phyloP scores from a whole-genome alignment of 2,329 filamentous ascomycete genomes.

The Calonectria ilicicola region DNA sequence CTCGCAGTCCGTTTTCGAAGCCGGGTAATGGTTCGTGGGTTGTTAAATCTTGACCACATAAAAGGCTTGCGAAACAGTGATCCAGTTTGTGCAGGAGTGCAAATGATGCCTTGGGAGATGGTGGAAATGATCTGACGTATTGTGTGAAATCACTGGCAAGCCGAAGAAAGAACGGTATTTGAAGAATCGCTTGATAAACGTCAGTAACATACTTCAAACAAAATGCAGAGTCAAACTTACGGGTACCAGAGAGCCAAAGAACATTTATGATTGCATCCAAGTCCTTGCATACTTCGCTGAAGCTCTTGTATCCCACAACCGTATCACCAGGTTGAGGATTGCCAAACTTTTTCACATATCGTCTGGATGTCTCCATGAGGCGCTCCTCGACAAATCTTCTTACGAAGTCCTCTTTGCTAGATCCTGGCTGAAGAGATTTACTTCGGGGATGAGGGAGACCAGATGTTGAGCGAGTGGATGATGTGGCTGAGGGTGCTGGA shows the following conservation, averaged over 20 bases:
- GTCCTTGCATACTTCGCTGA: slow-evolving; percentile 79
- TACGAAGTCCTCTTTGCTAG: slow-evolving; percentile 70
- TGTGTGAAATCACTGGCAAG: slow-evolving; percentile 79
- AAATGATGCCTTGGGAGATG: slow-evolving; percentile 74
- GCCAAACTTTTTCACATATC: slow-evolving; percentile 71
- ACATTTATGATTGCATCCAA: slow-evolving; percentile 81
- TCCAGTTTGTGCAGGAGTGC: slow-evolving; percentile 82
- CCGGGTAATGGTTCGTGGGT: slow-evolving; percentile 76
- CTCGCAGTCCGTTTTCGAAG: slow-evolving; percentile 70
- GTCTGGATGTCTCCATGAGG: slow-evolving; percentile 65
- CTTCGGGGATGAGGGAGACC: slow-evolving; percentile 67
- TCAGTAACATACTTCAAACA: slow-evolving; percentile 3
- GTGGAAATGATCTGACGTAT: slow-evolving; percentile 78
- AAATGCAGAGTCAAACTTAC: slow-evolving; percentile 60
- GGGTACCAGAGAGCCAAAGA: slow-evolving; percentile 88
- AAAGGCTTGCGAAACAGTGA: slow-evolving; percentile 81
- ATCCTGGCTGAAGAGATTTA: slow-evolving; percentile 65
- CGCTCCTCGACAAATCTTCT: slow-evolving; percentile 68
- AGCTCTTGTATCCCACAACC: slow-evolving; percentile 66
- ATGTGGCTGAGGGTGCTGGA: slow-evolving; percentile 63
- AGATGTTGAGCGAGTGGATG: slow-evolving; percentile 54
- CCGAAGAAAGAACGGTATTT: slow-evolving; percentile 86
- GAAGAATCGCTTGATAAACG: slow-evolving; percentile 59
- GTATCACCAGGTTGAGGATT: slow-evolving; percentile 58
- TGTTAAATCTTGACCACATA: slow-evolving; percentile 75